phyloP scores from a whole-genome alignment of 306 rosid genomes.

The Nissolia schottii region DNA sequence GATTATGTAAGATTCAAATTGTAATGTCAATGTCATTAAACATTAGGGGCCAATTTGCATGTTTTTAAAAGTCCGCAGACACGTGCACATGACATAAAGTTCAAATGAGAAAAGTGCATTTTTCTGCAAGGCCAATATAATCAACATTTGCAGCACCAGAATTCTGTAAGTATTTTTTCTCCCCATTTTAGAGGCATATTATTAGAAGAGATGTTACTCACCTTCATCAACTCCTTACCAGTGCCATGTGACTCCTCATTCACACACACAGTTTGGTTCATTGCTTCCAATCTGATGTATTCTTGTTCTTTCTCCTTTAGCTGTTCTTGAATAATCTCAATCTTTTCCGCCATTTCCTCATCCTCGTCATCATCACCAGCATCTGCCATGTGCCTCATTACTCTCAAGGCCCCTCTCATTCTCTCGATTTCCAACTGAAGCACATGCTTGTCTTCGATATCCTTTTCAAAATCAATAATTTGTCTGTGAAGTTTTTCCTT shows the following conservation, averaged over 20 bases:
- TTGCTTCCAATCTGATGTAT: neutral
- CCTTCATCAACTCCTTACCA: neutral
- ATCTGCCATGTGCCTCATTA: neutral
- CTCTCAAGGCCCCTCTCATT: neutral
- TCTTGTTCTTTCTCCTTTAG: neutral
- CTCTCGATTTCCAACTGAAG: neutral
- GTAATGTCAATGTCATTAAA: no score
- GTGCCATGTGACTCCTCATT: neutral
- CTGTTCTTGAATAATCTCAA: neutral
- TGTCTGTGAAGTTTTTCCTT: neutral
- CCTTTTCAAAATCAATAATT: neutral
- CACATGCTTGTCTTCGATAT: neutral
- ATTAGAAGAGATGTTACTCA: neutral
- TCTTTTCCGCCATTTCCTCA: neutral
- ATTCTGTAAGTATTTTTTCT: neutral
- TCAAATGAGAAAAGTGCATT: no score
- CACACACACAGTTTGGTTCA: neutral
- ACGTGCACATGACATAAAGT: no score
- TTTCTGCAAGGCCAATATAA: no score
- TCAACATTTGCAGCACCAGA: no score
- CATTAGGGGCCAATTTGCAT: no score
- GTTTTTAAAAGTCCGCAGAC: no score
- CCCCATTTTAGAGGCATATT: neutral
- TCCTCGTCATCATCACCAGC: neutral
- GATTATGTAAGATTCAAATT: no score